Evolutionary conservation across 1,284 basidiomycete genomes (phyloP), one percentile per base, ranked within the genome.

Genomic region (Marasmius oreades): DNA sequence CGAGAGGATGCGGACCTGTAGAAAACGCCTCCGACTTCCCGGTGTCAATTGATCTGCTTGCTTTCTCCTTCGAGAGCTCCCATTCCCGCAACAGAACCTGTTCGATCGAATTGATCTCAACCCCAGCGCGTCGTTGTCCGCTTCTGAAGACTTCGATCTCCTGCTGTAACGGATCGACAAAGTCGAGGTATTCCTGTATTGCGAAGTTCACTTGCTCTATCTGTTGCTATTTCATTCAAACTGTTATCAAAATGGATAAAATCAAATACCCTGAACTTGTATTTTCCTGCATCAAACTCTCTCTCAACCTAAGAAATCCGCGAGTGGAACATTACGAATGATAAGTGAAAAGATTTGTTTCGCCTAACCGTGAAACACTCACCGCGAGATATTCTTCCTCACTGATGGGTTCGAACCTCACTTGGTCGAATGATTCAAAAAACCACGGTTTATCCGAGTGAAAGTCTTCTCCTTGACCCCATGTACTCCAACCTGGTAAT

Each of bases 371-470:
- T 12, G 48, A 3, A 68, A 33, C 11, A 51, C 67, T 55, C 52
- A 79, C 82, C 67, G 79, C 65, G 0, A 72, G 12, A 57, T 84
- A 85, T 18, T 74, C 67, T 18, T 73, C 69, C 59, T 82, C 80
- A 20, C 63, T 69, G 5, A 84, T 71, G 0, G 72, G 69, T 33
- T 76, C 71, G 61, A 82, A 84, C 1, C 64, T 47, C 43, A 85
- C 81, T 66, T 86, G 82, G 64, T 90, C 86, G 62, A 90, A 90
- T 1, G 82, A 78, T 16, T 75, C 67, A 12, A 89, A 69, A 2
- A 89, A 63, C 83, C 85, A 88, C 1, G 86, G 88, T 39, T 69
- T 71, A 1, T 77, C 73, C 0, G 71, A 60, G 10, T 59, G 57
- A 59, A 85, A 86, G 58, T 79, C 70, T 0, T 61, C 53, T 0